These are phyloP conservation scores for Purshia tridentata DNA, from an alignment of 306 rosid species.

Conservation along the genomic window DNA sequence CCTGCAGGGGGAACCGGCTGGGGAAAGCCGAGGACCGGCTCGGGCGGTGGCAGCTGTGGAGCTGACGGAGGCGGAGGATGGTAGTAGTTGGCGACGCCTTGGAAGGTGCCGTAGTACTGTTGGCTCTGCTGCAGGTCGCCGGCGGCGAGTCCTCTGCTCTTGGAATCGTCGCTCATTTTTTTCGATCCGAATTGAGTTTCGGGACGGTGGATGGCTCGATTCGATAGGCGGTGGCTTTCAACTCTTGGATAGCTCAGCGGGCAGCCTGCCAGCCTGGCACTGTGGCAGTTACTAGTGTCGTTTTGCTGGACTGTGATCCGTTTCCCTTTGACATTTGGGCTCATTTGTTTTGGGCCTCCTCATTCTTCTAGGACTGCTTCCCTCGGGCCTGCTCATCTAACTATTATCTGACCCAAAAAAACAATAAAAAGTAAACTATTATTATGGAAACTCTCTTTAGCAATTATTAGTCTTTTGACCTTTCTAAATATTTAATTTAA, in stretches of 20 bases:
- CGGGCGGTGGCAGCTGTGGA: constrained; percentile 27
- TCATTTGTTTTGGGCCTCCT: not conserved
- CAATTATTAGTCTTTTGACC: too few relatives aligned
- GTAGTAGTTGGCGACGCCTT: constrained; percentile 74
- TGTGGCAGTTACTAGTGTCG: too few relatives aligned
- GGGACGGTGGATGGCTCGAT: not conserved
- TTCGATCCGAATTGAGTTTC: constrained; percentile 6
- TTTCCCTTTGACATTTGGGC: not conserved
- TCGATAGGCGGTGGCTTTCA: constrained; percentile 1
- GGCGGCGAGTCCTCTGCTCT: constrained; percentile 28
- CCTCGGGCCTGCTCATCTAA: too few relatives aligned
- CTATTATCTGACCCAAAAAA: too few relatives aligned
- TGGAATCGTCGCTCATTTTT: constrained; percentile 49
- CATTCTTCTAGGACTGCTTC: too few relatives aligned
- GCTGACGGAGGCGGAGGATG: constrained; percentile 28
- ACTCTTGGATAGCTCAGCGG: not conserved
- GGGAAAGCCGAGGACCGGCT: constrained; percentile 49
- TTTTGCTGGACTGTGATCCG: not conserved
- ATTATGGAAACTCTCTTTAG: too few relatives aligned
- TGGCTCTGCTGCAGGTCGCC: constrained; percentile 34
- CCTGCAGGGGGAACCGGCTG: constrained; percentile 39
- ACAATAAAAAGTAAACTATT: too few relatives aligned
- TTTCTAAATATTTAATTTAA: too few relatives aligned
- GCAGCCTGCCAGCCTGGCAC: not conserved
- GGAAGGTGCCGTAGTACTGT: constrained; percentile 79